phyloP scores from a whole-genome alignment of 2,329 filamentous ascomycete genomes.

The Clonostachys chloroleuca region DNA sequence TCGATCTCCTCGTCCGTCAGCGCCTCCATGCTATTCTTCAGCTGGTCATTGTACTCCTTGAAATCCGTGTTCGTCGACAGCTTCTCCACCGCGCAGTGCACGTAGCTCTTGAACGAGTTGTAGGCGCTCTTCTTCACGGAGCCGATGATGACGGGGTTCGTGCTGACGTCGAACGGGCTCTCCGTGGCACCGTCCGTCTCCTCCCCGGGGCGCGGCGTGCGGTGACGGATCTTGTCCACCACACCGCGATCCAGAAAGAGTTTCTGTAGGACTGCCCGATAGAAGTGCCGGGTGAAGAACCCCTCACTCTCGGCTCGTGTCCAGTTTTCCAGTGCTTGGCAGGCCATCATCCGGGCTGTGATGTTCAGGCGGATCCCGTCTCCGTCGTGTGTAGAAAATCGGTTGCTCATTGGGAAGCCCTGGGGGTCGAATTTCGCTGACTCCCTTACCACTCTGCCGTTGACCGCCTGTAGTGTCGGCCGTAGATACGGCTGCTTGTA shows the following conservation, averaged over 20 bases:
- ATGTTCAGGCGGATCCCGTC: conserved; percentile 83
- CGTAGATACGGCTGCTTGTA: conserved; percentile 79
- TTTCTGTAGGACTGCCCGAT: conserved; percentile 81
- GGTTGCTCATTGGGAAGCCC: conserved; percentile 87
- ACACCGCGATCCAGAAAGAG: conserved; percentile 87
- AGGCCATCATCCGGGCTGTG: conserved; percentile 96
- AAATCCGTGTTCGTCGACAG: conserved; percentile 55
- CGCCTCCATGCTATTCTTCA: conserved; percentile 59
- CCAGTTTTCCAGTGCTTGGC: conserved; percentile 95
- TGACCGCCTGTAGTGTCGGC: conserved; percentile 60
- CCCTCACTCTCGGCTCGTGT: conserved; percentile 70
- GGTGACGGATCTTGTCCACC: conserved; percentile 54
- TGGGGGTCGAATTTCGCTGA: conserved; percentile 76
- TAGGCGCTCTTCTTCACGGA: conserved; percentile 80
- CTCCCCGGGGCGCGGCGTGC: conserved; percentile 9
- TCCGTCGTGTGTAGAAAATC: conserved; percentile 52
- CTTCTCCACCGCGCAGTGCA: conserved; percentile 76
- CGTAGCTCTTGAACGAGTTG: conserved; percentile 68
- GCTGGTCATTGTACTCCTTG: conserved; percentile 52
- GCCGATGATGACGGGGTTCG: conserved; percentile 81
- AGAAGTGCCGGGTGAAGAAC: conserved; percentile 94
- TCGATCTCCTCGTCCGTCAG: conserved; percentile 74
- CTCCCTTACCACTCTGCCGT: conserved; percentile 64
- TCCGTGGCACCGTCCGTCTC: conserved; percentile 10
- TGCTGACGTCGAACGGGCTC: conserved; percentile 51